Evolutionary conservation across 441 rosid species (phyloP), one percentile per base, ranked within the genome.

Genomic region (Adansonia rubrostipa): DNA sequence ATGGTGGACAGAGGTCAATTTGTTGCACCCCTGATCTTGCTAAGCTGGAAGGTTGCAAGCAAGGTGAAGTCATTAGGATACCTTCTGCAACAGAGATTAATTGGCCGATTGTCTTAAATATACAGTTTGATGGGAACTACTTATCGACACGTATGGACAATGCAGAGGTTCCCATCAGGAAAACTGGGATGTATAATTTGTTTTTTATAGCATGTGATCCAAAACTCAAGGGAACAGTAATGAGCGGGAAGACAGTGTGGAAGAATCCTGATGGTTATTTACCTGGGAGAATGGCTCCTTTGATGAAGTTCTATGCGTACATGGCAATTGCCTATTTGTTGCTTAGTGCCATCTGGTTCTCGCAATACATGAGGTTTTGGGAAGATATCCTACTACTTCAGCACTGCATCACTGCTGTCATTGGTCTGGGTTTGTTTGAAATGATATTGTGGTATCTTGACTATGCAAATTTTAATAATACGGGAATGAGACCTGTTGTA

Each of bases 1-100:
- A 63, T 28, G 67, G 67, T 63, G 67, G 67, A 33, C 44, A 63
- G 44, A 63, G 67, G 17, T 63, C 67, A 1, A 63, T 63, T 33
- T 63, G 67, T 63, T 63, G 67, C 44, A 63, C 67, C 67, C 45
- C 67, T 63, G 67, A 63, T 33, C 67, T 63, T 33, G 67, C 67
- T 63, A 63, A 63, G 67, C 67, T 63, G 44, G 67, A 63, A 63
- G 67, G 67, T 33, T 63, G 67, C 67, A 63, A 63, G 67, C 67
- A 63, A 63, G 67, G 67, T 33, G 67, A 63, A 63, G 67, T 63
- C 44, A 63, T 63, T 63, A 14, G 67, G 67, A 33, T 63, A 33
- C 67, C 67, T 63, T 63, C 67, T 33, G 19, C 67, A 63, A 33
- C 67, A 5, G 67, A 63, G 44, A 63, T 33, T 63, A 63, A 28